Conservation (phyloP, 1,284 basidiomycete species). For the Microbotryomycetes sp. region DNA sequence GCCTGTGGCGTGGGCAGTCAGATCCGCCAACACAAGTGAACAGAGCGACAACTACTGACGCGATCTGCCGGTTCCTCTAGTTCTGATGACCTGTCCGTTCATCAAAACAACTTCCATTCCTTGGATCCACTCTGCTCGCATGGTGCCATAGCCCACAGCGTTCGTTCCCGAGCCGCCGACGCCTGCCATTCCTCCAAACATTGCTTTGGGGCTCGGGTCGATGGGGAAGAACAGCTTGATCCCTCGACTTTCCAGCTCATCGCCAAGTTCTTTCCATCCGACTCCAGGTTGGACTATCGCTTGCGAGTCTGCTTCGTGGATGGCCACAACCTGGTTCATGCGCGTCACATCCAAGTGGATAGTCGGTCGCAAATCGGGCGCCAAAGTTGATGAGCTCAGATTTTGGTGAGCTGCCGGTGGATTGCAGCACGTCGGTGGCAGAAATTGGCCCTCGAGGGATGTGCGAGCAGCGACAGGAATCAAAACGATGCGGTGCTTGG, state of each 20-base stretch:
- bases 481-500: constrained; percentile 56
- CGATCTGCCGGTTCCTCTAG: constrained; percentile 46
- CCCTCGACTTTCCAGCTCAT: constrained; percentile 56
- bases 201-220: constrained; percentile 21
- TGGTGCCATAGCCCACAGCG: constrained; percentile 68
- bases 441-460: constrained; percentile 57
- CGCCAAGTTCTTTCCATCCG: constrained; percentile 79
- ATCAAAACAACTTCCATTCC: constrained; percentile 75
- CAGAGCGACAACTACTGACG: constrained; percentile 13
- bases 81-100: constrained; percentile 85
- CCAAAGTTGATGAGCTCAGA: neutral
- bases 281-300: constrained; percentile 70
- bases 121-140: constrained; percentile 24
- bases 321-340: constrained; percentile 73
- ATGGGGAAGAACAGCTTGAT: constrained; percentile 85
- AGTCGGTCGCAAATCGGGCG: constrained; percentile 8
- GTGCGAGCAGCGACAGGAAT: constrained; percentile 62
- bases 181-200: constrained; percentile 19
- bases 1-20: constrained; percentile 45
- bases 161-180: constrained; percentile 23
- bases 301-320: constrained; percentile 71
- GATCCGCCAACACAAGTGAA: neutral
- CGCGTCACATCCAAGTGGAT: constrained; percentile 20
- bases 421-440: constrained; percentile 12
- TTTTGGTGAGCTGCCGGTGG: neutral